A percentile compares a stretch with the other conserved stretches of the same genome.
Evolutionary conservation across 148 eudicot species (phyloP).

Genomic region (Rhododendron griersonianum): DNA sequence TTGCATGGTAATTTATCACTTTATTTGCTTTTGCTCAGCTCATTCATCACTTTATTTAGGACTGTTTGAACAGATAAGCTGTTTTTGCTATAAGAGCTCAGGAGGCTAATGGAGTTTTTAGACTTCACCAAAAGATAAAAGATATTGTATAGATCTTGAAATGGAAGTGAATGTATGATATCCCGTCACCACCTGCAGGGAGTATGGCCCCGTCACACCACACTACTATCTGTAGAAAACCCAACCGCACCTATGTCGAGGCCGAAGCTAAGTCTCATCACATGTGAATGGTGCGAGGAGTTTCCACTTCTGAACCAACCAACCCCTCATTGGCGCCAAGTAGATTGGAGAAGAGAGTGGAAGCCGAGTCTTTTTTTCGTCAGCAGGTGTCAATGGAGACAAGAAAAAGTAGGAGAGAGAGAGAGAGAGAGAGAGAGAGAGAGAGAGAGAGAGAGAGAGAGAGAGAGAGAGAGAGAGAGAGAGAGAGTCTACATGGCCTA

Average conservation of each 20-base stretch:
- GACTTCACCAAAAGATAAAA: background rate
- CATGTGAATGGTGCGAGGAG: no score
- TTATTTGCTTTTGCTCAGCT: background rate
- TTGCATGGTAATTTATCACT: background rate
- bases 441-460: background rate
- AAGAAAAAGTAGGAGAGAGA: background rate
- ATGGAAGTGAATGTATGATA: no score
- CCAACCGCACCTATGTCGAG: no score
- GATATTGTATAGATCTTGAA: background rate
- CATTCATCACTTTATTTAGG: background rate
- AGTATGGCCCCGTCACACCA: background rate
- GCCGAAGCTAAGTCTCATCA: no score
- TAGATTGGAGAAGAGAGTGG: background rate
- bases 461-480: background rate
- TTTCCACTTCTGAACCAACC: background rate
- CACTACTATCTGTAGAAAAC: background rate
- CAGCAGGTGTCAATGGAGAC: background rate
- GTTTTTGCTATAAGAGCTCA: background rate
- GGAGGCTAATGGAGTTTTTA: background rate
- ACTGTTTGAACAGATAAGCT: background rate
- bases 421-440: background rate
- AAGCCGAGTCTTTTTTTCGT: background rate
- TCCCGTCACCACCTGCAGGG: background rate
- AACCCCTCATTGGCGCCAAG: background rate
- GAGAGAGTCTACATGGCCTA: background rate